Conservation (phyloP, 1,284 basidiomycete genomes). For the Moesziomyces sp. region DNA sequence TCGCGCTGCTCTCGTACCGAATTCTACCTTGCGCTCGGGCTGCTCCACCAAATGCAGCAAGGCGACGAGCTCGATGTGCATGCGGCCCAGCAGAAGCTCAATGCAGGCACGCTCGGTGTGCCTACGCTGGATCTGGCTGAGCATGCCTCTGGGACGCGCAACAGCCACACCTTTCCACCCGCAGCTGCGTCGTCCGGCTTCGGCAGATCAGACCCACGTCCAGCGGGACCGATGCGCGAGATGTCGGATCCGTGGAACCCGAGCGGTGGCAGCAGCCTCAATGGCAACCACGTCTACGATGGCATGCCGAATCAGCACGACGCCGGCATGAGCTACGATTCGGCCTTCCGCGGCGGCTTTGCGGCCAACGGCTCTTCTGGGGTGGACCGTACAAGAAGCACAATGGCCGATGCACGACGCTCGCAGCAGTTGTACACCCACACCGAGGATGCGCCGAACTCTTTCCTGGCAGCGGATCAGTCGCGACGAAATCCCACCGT, state of each 20-base stretch:
- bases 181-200: slow-evolving; percentile 9
- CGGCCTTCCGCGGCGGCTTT: slow-evolving; percentile 33
- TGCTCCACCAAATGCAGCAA: slow-evolving; percentile 33
- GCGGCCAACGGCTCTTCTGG: slow-evolving; percentile 16
- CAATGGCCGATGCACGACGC: slow-evolving; percentile 2
- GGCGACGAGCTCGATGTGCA: slow-evolving; percentile 21
- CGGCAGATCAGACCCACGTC: slow-evolving; percentile 9
- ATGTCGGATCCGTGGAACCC: slow-evolving; percentile 50
- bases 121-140: slow-evolving; percentile 17
- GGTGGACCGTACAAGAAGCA: slow-evolving; percentile 1
- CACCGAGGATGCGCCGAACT: slow-evolving; percentile 6
- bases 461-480: slow-evolving; percentile 2
- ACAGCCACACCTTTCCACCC: slow-evolving; percentile 41
- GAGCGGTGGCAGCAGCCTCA: slow-evolving; percentile 11
- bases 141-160: neutral
- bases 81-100: slow-evolving; percentile 7
- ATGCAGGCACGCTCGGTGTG: slow-evolving; percentile 9
- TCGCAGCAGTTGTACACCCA: slow-evolving; percentile 17
- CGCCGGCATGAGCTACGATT: slow-evolving; percentile 18
- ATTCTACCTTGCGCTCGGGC: slow-evolving; percentile 32
- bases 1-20: slow-evolving; percentile 37
- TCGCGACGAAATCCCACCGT: slow-evolving; percentile 3
- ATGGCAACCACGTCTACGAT: slow-evolving; percentile 19
- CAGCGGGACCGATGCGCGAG: slow-evolving; percentile 33
- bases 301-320: slow-evolving; percentile 24